Conservation (phyloP, 495 filamentous ascomycete genomes). For the Talaromyces nanjingensis region DNA sequence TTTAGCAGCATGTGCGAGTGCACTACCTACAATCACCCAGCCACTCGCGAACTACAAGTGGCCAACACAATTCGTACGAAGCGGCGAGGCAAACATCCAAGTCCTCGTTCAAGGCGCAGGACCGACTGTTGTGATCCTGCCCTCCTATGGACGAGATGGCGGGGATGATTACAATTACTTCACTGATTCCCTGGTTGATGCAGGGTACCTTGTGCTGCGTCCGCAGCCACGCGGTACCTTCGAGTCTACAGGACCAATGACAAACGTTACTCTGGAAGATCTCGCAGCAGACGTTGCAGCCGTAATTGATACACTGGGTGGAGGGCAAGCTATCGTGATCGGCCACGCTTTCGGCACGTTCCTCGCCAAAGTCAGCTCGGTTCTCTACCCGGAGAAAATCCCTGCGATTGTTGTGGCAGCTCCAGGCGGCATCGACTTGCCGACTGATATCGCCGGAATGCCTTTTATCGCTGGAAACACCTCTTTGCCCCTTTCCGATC, state of each 20-base stretch:
- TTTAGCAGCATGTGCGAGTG: not conserved
- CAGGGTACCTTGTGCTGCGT: not conserved
- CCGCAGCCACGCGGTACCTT: not conserved
- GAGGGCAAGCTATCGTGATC: not conserved
- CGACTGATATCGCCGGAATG: not conserved
- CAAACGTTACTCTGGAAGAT: not conserved
- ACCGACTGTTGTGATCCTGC: not conserved
- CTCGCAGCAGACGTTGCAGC: not conserved
- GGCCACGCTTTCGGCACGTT: conserved; percentile 2
- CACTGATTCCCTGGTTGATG: not conserved
- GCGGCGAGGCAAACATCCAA: not conserved
- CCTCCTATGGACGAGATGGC: not conserved
- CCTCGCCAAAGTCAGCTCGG: not conserved
- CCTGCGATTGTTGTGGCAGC: not conserved
- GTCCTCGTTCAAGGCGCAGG: not conserved
- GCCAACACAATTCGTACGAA: not conserved
- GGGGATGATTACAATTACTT: conserved; percentile 3
- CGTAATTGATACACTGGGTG: not conserved
- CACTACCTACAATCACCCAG: not conserved
- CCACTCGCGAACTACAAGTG: not conserved
- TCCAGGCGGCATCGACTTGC: not conserved
- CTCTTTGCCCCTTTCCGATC: not conserved
- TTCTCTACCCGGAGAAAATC: not conserved
- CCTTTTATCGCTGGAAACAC: not conserved
- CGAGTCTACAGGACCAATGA: not conserved